phyloP scores from a whole-genome alignment of 345 rosid genomes.

The Angophora floribunda region DNA sequence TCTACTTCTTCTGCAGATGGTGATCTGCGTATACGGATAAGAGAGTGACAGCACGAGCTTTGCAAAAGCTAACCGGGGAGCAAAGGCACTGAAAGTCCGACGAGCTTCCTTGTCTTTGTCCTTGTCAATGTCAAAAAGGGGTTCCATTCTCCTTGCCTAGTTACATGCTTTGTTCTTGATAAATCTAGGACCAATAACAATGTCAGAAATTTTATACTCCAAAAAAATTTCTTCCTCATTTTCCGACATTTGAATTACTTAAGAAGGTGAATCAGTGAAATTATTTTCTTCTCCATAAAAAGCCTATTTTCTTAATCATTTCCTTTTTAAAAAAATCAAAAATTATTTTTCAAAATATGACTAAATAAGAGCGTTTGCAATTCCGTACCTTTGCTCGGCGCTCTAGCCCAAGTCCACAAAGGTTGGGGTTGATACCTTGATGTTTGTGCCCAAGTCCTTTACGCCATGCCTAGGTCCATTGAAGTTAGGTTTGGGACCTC shows the following conservation, averaged over 20 bases:
- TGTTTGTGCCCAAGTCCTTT: not conserved
- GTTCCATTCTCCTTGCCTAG: not conserved
- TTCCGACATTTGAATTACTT: rapidly evolving
- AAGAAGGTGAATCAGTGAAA: not conserved
- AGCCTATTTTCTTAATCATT: not conserved
- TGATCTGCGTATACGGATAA: not conserved
- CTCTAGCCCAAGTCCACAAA: not conserved
- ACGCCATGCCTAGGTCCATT: not conserved
- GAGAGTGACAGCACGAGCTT: not conserved
- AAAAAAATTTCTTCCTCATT: not conserved
- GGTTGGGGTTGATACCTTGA: rapidly evolving
- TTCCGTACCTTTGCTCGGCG: rapidly evolving
- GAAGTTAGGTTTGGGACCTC: not conserved
- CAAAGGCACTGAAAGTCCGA: not conserved
- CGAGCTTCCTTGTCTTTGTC: not conserved
- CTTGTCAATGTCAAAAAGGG: not conserved
- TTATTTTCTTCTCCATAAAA: rapidly evolving
- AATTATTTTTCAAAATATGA: too few relatives aligned
- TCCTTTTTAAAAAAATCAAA: too few relatives aligned
- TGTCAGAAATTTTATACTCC: not conserved
- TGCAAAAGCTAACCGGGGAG: not conserved
- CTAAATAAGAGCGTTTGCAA: not conserved
- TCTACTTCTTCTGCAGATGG: not conserved
- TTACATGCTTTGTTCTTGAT: not conserved
- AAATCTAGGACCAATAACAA: not conserved